Evolutionary conservation across 2,329 filamentous ascomycete genomes (phyloP).

Genomic region (Aspergillus sergii): DNA sequence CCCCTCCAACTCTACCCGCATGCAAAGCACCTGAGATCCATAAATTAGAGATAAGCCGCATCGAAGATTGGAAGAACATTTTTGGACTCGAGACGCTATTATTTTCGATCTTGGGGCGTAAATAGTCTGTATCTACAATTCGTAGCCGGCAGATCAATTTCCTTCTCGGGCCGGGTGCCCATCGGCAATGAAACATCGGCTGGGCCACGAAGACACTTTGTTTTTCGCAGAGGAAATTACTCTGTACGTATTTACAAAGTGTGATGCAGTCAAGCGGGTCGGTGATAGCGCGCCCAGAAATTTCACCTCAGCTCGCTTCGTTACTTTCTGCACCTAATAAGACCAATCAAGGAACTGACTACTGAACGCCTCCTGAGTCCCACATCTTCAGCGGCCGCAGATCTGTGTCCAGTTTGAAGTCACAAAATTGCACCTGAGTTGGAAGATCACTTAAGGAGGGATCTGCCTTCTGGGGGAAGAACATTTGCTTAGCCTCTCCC

Average conservation of each 20-base stretch:
- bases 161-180: neutral
- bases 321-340: neutral
- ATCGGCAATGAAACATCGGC: neutral
- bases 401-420: neutral
- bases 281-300: neutral
- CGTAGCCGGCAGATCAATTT: neutral
- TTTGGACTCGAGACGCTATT: too few species aligned
- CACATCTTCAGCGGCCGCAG: neutral
- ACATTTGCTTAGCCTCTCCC: neutral
- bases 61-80: accelerated
- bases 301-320: neutral
- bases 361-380: neutral
- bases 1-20: too few species aligned
- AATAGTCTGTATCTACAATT: neutral
- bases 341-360: neutral
- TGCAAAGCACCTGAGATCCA: too few species aligned
- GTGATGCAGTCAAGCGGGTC: neutral
- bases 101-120: neutral
- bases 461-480: neutral
- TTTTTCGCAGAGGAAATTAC: too few species aligned
- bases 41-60: too few species aligned
- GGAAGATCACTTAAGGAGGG: neutral
- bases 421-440: neutral
- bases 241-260: too few species aligned
- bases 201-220: too few species aligned